Percentiles rank a stretch among this genome's conserved stretches.
phyloP scores from a whole-genome alignment of 768 basidiomycete species.

The Amanita subjunquillea region DNA sequence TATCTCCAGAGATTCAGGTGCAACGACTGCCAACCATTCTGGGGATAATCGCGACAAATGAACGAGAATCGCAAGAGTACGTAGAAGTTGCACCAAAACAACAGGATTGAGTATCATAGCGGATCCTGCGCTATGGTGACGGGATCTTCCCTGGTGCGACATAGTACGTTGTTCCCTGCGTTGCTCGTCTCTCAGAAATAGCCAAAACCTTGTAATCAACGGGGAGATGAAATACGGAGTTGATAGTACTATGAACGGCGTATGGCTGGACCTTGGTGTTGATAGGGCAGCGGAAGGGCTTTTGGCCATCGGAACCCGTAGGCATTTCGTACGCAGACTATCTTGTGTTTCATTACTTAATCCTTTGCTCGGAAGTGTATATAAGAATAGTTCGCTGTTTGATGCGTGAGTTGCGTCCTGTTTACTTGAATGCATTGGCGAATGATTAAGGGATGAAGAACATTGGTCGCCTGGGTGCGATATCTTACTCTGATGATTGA shows the following conservation, averaged over 20 bases:
- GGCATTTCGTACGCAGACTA: constrained; percentile 30
- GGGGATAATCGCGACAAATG: constrained; percentile 76
- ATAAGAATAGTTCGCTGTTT: constrained; percentile 46
- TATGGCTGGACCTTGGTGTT: background rate
- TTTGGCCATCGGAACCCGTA: constrained; percentile 30
- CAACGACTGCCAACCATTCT: constrained; percentile 73
- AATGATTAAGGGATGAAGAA: constrained; percentile 44
- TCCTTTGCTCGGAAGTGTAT: constrained; percentile 20
- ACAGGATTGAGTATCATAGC: constrained; percentile 76
- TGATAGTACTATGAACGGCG: constrained; percentile 55
- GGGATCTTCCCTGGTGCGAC: constrained; percentile 37
- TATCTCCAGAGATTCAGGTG: constrained; percentile 75
- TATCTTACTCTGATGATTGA: constrained; percentile 42
- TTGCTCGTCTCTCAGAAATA: constrained; percentile 81
- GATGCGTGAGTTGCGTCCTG: constrained; percentile 34
- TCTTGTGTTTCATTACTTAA: constrained; percentile 27
- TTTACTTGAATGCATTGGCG: background rate
- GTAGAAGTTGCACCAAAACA: constrained; percentile 65
- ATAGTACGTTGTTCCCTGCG: constrained; percentile 63
- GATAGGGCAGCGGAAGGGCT: constrained; percentile 20
- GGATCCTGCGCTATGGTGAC: constrained; percentile 67
- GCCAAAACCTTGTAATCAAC: constrained; percentile 89
- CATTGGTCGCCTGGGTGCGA: constrained; percentile 51
- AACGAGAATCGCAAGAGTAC: constrained; percentile 67
- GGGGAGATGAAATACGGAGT: constrained; percentile 87